Percentiles rank a stretch among this genome's conserved stretches.
Evolutionary conservation across 2,329 filamentous ascomycete genomes (phyloP).

Genomic region (Aspergillus hortae): DNA sequence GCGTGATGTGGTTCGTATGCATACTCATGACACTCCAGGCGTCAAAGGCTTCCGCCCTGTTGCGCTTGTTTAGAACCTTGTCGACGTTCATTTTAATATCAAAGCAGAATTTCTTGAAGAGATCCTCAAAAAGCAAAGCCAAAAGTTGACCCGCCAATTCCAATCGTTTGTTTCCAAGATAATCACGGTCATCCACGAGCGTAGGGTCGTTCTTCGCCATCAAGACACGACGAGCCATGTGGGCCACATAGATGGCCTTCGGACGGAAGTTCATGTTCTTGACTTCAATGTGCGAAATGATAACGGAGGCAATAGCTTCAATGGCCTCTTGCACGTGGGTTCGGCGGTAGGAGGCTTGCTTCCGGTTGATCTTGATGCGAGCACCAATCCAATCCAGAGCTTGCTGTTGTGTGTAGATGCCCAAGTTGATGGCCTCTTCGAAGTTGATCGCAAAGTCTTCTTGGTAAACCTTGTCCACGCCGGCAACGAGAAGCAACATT

Average conservation of each 20-base stretch:
- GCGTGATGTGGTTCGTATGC: slow-evolving; percentile 81
- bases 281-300: slow-evolving; percentile 92
- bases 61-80: slow-evolving; percentile 91
- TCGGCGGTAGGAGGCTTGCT: slow-evolving; percentile 59
- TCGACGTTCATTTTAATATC: slow-evolving; percentile 92
- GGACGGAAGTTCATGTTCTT: slow-evolving; percentile 89
- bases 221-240: slow-evolving; percentile 94
- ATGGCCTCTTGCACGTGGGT: slow-evolving; percentile 89
- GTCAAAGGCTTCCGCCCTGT: slow-evolving; percentile 83
- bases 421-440: slow-evolving; percentile 79
- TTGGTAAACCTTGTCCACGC: slow-evolving; percentile 82
- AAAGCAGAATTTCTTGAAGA: slow-evolving; percentile 92
- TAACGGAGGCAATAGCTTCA: slow-evolving; percentile 85
- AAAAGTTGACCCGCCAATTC: slow-evolving; percentile 93
- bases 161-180: slow-evolving; percentile 94
- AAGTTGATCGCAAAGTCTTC: slow-evolving; percentile 96
- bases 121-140: slow-evolving; percentile 89
- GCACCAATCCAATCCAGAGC: slow-evolving; percentile 88
- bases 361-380: slow-evolving; percentile 80
- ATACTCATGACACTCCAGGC: slow-evolving; percentile 79
- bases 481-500: slow-evolving; percentile 86
- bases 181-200: slow-evolving; percentile 92
- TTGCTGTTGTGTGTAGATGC: slow-evolving; percentile 89
- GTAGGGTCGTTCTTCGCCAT: slow-evolving; percentile 90
- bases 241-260: slow-evolving; percentile 93